Evolutionary conservation across 805 yeast species (phyloP).

Genomic region (Kluyveromyces wickerhamii): DNA sequence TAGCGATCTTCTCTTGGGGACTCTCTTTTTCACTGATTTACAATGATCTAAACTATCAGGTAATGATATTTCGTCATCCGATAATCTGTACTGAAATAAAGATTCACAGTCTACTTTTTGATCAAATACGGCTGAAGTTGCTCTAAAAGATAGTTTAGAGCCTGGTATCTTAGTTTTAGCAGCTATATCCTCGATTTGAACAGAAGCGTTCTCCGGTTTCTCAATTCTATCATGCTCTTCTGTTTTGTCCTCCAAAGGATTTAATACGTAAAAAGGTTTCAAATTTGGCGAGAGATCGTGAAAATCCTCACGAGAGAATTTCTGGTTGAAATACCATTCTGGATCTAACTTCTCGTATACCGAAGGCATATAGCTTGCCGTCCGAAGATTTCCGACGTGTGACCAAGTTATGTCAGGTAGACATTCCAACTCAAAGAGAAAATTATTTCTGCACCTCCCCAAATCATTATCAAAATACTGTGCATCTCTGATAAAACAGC

Average conservation of each 20-base stretch:
- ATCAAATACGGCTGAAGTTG: conserved; percentile 1
- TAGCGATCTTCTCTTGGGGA: not conserved
- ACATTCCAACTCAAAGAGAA: conserved; percentile 29
- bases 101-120: not conserved
- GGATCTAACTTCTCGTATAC: conserved; percentile 19
- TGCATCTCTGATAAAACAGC: conserved; percentile 6
- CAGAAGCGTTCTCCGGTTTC: not conserved
- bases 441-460: conserved; percentile 8
- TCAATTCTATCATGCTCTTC: conserved; percentile 3
- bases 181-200: not conserved
- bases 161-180: not conserved
- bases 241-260: conserved; percentile 6
- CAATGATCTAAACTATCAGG: conserved; percentile 5
- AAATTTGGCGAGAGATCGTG: not conserved
- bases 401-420: conserved; percentile 10
- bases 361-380: conserved; percentile 19
- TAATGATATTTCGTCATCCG: not conserved
- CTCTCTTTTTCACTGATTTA: not conserved
- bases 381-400: conserved; percentile 19
- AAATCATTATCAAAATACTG: conserved; percentile 10
- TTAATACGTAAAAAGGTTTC: conserved; percentile 1
- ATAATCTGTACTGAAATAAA: not conserved
- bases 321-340: conserved; percentile 15
- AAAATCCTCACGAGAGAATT: conserved; percentile 1
- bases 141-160: conserved; percentile 1